These are phyloP conservation scores for Thraustochytrium striatum DNA, from an alignment of 352 stramenopile species.

Conservation along the genomic window DNA sequence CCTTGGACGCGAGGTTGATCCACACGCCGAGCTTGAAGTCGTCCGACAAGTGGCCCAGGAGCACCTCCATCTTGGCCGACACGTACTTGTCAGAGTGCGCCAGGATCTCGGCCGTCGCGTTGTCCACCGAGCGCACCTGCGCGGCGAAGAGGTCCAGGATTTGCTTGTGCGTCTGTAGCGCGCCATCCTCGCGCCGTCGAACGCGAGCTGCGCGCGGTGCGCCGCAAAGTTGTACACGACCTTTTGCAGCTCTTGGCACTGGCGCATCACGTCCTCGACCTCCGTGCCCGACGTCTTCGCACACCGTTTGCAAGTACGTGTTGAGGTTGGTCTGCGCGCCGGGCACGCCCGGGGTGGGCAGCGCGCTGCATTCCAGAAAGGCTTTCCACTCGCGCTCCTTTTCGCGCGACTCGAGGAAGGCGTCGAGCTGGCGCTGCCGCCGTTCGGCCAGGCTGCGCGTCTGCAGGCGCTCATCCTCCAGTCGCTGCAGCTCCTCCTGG, in stretches of 20 bases:
- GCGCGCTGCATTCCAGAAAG: conserved; percentile 12
- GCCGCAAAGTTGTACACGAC: neutral
- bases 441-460: neutral
- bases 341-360: neutral
- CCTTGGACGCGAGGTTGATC: conserved; percentile 42
- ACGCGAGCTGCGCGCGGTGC: neutral
- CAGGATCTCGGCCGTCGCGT: neutral
- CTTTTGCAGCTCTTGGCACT: conserved; percentile 18
- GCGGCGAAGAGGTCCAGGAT: neutral
- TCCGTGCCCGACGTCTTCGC: neutral
- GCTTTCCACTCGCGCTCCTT: conserved; percentile 2
- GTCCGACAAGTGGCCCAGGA: neutral
- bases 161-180: neutral
- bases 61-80: conserved; percentile 15
- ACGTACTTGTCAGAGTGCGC: conserved; percentile 22
- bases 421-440: neutral
- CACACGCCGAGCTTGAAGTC: conserved; percentile 1
- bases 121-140: neutral
- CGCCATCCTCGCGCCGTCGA: neutral
- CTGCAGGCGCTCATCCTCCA: conserved; percentile 1
- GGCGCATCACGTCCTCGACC: neutral
- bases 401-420: neutral
- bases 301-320: conserved; percentile 12
- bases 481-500: conserved; percentile 17
- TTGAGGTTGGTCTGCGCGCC: conserved; percentile 32